Evolutionary conservation across 352 stramenopile species (phyloP), one percentile per base, ranked within the genome.

Genomic region (Hyphochytrium catenoides): DNA sequence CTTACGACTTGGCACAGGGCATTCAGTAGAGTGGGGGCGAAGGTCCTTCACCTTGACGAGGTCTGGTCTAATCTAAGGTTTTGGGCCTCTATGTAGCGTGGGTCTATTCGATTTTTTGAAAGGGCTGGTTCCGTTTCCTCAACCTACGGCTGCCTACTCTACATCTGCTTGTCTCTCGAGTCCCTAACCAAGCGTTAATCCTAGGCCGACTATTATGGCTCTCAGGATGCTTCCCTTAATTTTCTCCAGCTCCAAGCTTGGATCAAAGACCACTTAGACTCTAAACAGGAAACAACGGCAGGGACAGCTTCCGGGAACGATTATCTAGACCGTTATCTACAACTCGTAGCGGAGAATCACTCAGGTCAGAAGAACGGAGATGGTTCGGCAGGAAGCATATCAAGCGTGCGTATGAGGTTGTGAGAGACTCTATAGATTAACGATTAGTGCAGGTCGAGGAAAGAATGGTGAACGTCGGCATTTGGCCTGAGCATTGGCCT

Each of bases 171-270:
- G 7, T 19, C 11, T 8, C 28, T 12, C 15, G 16, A 20, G 35
- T 11, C 26, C n/a, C 12, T 38, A 12, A 11, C 22, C 8, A 14
- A 31, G 26, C 1, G 22, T 23, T 27, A 3, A 29, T 6, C 39
- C 19, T 44, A 76, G 65, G 76, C 75, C 50, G 65, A 78, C 36
- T 75, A 74, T 34, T 78, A 78, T 31, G 65, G 65, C 21, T 74
- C 60, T 51, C 70, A 78, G 37, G 74, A 72, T 34, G 61, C 65
- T 18, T 75, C 65, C 4, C 67, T 78, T 36, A 48, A 55, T 6
- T 48, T 78, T 17, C 22, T 48, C 14, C 55, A 69, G 29, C 76
- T 78, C 33, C 33, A 54, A 19, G 47, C 46, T 5, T 76, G 63
- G 63, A 64, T 32, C n/a, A n/a, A n/a, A n/a, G n/a, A n/a, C n/a